These are phyloP conservation scores for Alnus rubra DNA, from an alignment of 306 rosid species.

Conservation along the genomic window DNA sequence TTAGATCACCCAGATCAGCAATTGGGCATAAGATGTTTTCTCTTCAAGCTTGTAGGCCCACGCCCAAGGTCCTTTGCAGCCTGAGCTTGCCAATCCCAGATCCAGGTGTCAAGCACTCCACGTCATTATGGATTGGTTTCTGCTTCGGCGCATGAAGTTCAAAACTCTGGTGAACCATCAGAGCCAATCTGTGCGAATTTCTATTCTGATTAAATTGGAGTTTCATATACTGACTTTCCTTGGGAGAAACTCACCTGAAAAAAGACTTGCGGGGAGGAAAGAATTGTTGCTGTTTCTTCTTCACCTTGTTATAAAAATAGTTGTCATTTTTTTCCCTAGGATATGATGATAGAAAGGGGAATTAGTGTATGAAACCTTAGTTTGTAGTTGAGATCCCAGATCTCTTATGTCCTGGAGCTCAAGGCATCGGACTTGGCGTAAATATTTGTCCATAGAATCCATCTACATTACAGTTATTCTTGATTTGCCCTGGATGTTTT, in stretches of 20 bases:
- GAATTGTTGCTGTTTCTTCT: constrained; percentile 10
- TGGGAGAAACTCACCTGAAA: background rate
- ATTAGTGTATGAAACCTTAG: background rate
- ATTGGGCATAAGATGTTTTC: constrained; percentile 58
- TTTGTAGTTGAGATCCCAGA: background rate
- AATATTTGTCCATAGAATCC: background rate
- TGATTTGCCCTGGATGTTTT: background rate
- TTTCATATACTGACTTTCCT: background rate
- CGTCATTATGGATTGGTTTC: constrained; percentile 44
- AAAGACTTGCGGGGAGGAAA: constrained; percentile 3
- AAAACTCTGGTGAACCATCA: constrained; percentile 61
- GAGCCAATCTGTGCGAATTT: constrained; percentile 34
- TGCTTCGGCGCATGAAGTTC: constrained; percentile 59
- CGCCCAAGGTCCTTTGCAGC: constrained; percentile 56
- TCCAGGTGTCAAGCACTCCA: constrained; percentile 41
- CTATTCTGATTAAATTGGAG: constrained; percentile 24
- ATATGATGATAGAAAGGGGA: background rate
- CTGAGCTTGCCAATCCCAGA: constrained; percentile 43
- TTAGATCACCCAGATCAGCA: constrained; percentile 68
- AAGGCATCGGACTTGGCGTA: background rate
- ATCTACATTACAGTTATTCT: background rate
- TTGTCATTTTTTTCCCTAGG: background rate
- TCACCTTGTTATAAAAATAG: background rate
- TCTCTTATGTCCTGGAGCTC: background rate
- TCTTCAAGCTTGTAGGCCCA: constrained; percentile 51